Percentiles rank a stretch among this genome's conserved stretches.
Evolutionary conservation across 2,329 filamentous ascomycete genomes (phyloP).

Genomic region (Zymoseptoria ardabiliae): DNA sequence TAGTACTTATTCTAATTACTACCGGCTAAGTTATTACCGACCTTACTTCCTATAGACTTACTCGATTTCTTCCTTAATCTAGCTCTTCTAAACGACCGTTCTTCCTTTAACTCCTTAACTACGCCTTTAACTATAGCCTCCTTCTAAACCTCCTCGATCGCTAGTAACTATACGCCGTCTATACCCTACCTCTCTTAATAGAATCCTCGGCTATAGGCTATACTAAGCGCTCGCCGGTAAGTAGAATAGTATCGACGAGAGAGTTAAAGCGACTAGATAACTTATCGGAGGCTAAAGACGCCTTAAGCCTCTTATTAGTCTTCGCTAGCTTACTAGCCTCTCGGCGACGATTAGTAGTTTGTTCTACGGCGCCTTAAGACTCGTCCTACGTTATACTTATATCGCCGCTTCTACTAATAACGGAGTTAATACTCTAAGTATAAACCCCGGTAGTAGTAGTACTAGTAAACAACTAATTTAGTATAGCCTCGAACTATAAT

Average conservation of each 20-base stretch:
- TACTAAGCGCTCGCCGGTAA: neutral
- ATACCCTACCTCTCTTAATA: neutral
- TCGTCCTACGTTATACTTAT: neutral
- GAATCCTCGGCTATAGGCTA: neutral
- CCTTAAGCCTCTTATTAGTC: neutral
- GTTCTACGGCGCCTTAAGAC: neutral
- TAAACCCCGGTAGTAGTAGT: neutral
- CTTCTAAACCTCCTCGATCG: neutral
- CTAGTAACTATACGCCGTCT: neutral
- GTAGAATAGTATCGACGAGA: neutral
- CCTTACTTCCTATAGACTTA: neutral
- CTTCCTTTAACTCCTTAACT: neutral
- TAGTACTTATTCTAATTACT: neutral
- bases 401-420: neutral
- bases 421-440: neutral
- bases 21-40: neutral
- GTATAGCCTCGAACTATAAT: neutral
- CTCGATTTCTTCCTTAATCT: neutral
- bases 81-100: neutral
- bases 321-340: neutral
- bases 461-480: neutral
- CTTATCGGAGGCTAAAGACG: too few species aligned
- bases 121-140: neutral
- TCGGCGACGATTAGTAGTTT: too few species aligned
- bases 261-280: neutral